Evolutionary conservation across 2,329 filamentous ascomycete species (phyloP).

Genomic region (Fonsecaea pedrosoi): DNA sequence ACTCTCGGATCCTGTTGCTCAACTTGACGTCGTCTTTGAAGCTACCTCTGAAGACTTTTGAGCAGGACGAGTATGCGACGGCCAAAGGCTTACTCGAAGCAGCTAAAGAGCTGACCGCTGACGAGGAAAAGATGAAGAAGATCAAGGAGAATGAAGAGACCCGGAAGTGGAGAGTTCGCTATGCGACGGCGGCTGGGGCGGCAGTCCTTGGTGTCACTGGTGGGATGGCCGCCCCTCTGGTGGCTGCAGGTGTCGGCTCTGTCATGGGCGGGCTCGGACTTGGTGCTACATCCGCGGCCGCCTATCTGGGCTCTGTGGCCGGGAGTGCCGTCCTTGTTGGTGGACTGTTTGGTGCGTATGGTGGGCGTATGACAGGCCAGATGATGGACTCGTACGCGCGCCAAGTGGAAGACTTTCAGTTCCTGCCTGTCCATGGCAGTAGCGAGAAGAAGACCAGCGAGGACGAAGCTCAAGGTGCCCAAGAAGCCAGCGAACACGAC

Average conservation of each 20-base stretch:
- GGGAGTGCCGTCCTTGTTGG: slow-evolving; percentile 82
- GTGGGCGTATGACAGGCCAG: slow-evolving; percentile 78
- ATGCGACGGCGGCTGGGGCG: slow-evolving; percentile 87
- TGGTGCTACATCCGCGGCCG: slow-evolving; percentile 74
- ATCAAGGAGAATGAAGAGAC: slow-evolving; percentile 69
- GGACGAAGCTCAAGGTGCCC: slow-evolving; percentile 49
- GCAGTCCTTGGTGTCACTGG: slow-evolving; percentile 84
- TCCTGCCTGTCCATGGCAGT: slow-evolving; percentile 72
- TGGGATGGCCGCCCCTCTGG: slow-evolving; percentile 76
- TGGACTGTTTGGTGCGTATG: slow-evolving; percentile 89
- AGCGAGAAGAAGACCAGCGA: slow-evolving; percentile 52
- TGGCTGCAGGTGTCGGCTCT: slow-evolving; percentile 78
- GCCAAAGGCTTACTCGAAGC: slow-evolving; percentile 76
- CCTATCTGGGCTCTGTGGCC: slow-evolving; percentile 78
- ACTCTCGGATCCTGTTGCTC: slow-evolving; percentile 74
- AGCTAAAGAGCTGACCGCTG: slow-evolving; percentile 77
- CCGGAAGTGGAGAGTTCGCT: slow-evolving; percentile 79
- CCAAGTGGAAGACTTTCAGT: slow-evolving; percentile 87
- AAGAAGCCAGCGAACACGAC: slow-evolving; percentile 52
- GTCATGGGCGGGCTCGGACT: slow-evolving; percentile 79
- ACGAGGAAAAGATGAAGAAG: slow-evolving; percentile 76
- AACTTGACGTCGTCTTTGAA: slow-evolving; percentile 73
- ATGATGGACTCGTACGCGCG: slow-evolving; percentile 88
- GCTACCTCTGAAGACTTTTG: slow-evolving; percentile 69
- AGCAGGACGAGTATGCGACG: slow-evolving; percentile 75